Conservation (phyloP, 495 filamentous ascomycete species). For the Daldinia vernicosa region DNA sequence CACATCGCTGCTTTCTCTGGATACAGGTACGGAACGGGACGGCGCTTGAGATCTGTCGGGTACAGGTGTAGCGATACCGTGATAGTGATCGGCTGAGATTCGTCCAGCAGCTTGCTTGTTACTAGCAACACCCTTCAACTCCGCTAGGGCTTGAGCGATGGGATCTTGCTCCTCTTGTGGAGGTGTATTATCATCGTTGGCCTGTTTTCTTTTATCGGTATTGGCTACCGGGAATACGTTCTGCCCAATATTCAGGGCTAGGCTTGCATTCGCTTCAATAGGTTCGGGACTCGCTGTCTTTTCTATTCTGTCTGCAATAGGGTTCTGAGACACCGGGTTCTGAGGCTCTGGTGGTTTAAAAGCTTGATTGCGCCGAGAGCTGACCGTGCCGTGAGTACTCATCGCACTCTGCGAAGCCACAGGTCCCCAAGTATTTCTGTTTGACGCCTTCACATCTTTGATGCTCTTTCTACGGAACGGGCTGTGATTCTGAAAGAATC, state of each 20-base stretch:
- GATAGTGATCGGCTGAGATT: slow-evolving; percentile 91
- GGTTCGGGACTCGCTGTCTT: slow-evolving; percentile 75
- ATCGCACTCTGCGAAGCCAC: slow-evolving; percentile 11
- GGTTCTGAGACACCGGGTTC: slow-evolving; percentile 49
- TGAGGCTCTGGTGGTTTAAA: slow-evolving; percentile 41
- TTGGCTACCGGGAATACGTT: slow-evolving; percentile 98
- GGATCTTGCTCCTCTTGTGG: slow-evolving; percentile 69
- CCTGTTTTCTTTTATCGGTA: slow-evolving; percentile 65
- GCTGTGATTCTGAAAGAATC: slow-evolving; percentile 93
- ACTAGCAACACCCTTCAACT: slow-evolving; percentile 79
- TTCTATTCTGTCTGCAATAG: slow-evolving; percentile 50
- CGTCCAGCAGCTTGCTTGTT: slow-evolving; percentile 78
- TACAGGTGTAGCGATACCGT: slow-evolving; percentile 82
- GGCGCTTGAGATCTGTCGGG: slow-evolving; percentile 58
- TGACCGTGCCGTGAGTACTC: not conserved
- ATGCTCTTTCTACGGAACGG: slow-evolving; percentile 96
- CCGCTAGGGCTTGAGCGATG: slow-evolving; percentile 90
- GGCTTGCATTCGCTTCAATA: slow-evolving; percentile 89
- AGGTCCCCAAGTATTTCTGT: slow-evolving; percentile 69
- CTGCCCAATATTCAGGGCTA: slow-evolving; percentile 94
- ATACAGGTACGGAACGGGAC: slow-evolving; percentile 54
- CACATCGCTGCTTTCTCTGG: slow-evolving; percentile 58
- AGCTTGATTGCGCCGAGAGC: slow-evolving; percentile 45
- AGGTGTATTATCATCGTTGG: slow-evolving; percentile 45
- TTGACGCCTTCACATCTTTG: slow-evolving; percentile 68